A percentile compares a stretch with the other conserved stretches of the same genome.
Conservation (phyloP, 305 asterid species). For the Solanum hybrid region DNA sequence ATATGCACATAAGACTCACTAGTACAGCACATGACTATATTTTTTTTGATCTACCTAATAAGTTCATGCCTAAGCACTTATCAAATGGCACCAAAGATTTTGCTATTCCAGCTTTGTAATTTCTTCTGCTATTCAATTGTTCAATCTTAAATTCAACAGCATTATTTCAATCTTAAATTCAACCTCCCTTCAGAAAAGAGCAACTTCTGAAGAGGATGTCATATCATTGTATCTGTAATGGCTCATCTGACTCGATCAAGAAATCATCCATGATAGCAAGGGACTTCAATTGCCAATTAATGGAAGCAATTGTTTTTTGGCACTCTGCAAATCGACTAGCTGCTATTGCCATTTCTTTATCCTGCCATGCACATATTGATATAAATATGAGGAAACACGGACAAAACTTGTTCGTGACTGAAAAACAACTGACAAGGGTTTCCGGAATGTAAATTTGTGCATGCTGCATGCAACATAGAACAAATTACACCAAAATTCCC, state of each 20-base stretch:
- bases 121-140: background rate
- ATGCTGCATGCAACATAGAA: background rate
- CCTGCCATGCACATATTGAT: slow-evolving; percentile 33
- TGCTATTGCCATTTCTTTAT: slow-evolving; percentile 61
- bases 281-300: slow-evolving; percentile 61
- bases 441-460: background rate
- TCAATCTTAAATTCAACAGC: background rate
- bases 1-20: background rate
- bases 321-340: slow-evolving; percentile 69
- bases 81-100: background rate
- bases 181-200: background rate
- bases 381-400: background rate
- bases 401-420: background rate
- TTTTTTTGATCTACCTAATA: background rate
- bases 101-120: background rate
- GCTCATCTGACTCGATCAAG: slow-evolving; percentile 26
- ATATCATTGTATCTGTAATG: background rate
- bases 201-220: background rate
- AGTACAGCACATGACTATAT: background rate
- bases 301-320: slow-evolving; percentile 79
- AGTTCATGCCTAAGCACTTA: background rate
- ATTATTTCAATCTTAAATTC: background rate
- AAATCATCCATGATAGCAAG: slow-evolving; percentile 64
- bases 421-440: background rate
- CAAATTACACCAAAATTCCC: background rate